phyloP scores from a whole-genome alignment of 768 basidiomycete genomes.

The Suillus hirtellus region DNA sequence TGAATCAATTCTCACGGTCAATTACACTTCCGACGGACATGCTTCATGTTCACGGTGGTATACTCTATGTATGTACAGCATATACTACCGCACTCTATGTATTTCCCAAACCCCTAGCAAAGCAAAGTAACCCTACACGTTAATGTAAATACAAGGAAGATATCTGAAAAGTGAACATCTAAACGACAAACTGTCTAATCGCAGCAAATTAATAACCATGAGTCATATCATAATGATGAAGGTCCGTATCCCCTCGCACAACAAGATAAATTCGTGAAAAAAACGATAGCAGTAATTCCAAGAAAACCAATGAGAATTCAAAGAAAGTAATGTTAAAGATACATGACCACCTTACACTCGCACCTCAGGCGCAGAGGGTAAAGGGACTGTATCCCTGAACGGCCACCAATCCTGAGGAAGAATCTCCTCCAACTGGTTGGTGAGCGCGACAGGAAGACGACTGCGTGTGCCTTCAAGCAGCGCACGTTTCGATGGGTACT shows the following conservation, averaged over 20 bases:
- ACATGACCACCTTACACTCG: constrained; percentile 9
- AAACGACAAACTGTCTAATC: background rate
- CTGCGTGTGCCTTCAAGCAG: constrained; percentile 15
- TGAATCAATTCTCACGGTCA: background rate
- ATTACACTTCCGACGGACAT: too few species aligned
- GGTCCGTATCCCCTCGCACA: constrained; percentile 14
- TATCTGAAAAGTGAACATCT: background rate
- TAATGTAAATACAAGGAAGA: constrained; percentile 6
- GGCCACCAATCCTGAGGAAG: constrained; percentile 21
- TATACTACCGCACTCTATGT: background rate
- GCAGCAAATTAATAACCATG: constrained; percentile 6
- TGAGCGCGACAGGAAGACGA: constrained; percentile 17
- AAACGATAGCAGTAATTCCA: background rate
- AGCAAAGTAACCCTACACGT: background rate
- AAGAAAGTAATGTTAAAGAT: background rate
- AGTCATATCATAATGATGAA: constrained; percentile 7
- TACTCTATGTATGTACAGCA: background rate
- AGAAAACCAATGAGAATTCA: background rate
- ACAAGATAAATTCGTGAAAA: background rate
- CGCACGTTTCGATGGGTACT: constrained; percentile 18
- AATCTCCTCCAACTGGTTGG: constrained; percentile 16
- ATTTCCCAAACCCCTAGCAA: background rate
- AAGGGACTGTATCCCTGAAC: constrained; percentile 17
- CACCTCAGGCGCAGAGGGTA: constrained; percentile 7
- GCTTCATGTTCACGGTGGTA: background rate